A percentile compares a stretch with the other conserved stretches of the same genome.
phyloP scores from a whole-genome alignment of 805 yeast species.

The Sugiyamaella qingdaonensis region DNA sequence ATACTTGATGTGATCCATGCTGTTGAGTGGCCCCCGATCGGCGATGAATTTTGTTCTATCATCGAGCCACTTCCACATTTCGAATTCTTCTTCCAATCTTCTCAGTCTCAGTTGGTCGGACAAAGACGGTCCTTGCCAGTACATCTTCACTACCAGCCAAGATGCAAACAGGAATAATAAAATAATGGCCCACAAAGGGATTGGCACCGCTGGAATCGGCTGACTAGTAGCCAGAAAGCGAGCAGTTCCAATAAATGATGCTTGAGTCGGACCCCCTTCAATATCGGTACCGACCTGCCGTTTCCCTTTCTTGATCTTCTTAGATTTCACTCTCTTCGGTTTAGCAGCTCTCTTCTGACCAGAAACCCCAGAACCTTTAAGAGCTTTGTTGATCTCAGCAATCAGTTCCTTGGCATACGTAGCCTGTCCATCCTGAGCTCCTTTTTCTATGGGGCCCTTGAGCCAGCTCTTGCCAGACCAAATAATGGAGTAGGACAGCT shows the following conservation, averaged over 20 bases:
- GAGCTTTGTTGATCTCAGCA: conserved; percentile 16
- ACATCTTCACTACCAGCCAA: neutral
- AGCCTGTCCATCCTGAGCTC: conserved; percentile 75
- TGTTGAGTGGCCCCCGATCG: neutral
- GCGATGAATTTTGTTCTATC: conserved; percentile 28
- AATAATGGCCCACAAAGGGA: conserved; percentile 14
- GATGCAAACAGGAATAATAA: neutral
- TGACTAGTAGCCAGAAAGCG: neutral
- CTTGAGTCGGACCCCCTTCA: conserved; percentile 1
- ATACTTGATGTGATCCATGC: neutral
- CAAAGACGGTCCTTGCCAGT: conserved; percentile 20
- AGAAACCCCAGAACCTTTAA: neutral
- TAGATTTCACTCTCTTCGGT: conserved; percentile 14
- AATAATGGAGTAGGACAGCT: conserved; percentile 67
- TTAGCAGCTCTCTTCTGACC: conserved; percentile 3
- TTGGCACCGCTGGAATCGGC: conserved; percentile 9
- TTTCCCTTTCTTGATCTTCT: conserved; percentile 15
- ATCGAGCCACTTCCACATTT: conserved; percentile 72
- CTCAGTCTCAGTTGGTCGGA: conserved; percentile 23
- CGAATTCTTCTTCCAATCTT: conserved; percentile 48
- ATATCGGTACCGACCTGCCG: conserved; percentile 14
- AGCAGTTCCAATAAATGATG: neutral
- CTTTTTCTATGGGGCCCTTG: conserved; percentile 81
- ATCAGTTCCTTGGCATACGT: conserved; percentile 52
- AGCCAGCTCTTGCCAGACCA: conserved; percentile 96